Conservation (phyloP, 2,329 filamentous ascomycete genomes). For the Aspergillus clavatus region DNA sequence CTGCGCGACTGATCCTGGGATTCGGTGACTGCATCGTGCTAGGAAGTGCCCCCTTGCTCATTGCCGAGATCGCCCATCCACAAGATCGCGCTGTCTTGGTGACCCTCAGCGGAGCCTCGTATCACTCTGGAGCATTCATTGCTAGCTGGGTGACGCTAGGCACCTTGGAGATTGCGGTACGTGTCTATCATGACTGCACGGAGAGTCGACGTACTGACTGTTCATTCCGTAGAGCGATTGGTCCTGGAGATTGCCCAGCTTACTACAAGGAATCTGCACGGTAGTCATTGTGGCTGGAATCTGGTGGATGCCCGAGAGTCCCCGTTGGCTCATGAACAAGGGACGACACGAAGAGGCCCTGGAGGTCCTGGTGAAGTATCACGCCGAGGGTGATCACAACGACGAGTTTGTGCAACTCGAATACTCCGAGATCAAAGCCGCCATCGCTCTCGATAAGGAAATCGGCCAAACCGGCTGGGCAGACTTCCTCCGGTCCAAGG, state of each 20-base stretch:
- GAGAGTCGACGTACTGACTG: no score
- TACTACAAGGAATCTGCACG: conserved; percentile 19
- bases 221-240: conserved; percentile 10
- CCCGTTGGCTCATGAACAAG: conserved; percentile 4
- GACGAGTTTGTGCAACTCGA: neutral
- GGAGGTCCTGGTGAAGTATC: neutral
- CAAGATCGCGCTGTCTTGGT: conserved; percentile 22
- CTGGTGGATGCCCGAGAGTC: conserved; percentile 15
- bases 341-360: neutral
- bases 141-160: conserved; percentile 15
- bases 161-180: conserved; percentile 15
- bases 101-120: conserved; percentile 15
- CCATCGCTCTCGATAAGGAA: conserved; percentile 36
- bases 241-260: conserved; percentile 19
- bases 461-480: conserved; percentile 42
- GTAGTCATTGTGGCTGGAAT: conserved; percentile 12
- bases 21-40: conserved; percentile 20
- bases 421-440: neutral
- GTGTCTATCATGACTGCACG: no score
- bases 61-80: conserved; percentile 22
- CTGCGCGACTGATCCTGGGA: conserved; percentile 22
- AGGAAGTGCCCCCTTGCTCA: conserved; percentile 20
- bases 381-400: conserved; percentile 8
- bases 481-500: conserved; percentile 38
- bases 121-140: conserved; percentile 19